phyloP scores from a whole-genome alignment of 441 rosid genomes.

The Sinapis alba region DNA sequence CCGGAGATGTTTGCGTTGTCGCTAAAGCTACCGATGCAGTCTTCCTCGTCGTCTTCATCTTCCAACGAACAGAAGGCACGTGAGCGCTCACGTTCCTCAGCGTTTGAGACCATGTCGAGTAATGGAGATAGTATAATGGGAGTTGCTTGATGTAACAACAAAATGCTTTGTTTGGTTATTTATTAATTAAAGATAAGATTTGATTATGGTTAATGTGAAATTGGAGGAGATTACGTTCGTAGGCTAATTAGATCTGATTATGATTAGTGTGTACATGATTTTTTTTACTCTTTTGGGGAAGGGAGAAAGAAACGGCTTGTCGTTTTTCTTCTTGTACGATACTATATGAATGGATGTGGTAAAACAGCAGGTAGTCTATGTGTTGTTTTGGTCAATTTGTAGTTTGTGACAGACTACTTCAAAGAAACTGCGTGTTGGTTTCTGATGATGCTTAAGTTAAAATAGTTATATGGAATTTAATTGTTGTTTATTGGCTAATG shows the following conservation, averaged over 20 bases:
- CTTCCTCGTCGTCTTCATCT: constrained; percentile 45
- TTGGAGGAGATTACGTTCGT: constrained; percentile 9
- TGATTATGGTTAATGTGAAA: constrained; percentile 2
- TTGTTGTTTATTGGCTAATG: constrained; percentile 3
- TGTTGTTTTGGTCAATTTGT: constrained; percentile 1
- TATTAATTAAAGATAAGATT: constrained; percentile 8
- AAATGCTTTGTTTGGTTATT: not conserved
- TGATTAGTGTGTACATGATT: constrained; percentile 29
- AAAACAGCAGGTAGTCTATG: constrained; percentile 23
- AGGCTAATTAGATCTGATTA: constrained; percentile 25
- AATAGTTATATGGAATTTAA: constrained; percentile 13
- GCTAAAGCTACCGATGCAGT: constrained; percentile 46
- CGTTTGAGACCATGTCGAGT: constrained; percentile 58
- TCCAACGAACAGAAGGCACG: constrained; percentile 53
- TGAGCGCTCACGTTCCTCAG: constrained; percentile 45
- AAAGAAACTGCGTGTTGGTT: constrained; percentile 10
- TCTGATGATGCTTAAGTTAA: not conserved
- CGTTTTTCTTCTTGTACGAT: constrained; percentile 17
- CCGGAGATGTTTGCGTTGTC: constrained; percentile 46
- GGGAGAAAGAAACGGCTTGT: constrained; percentile 25
- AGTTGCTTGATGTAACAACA: constrained; percentile 60
- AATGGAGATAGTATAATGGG: constrained; percentile 76
- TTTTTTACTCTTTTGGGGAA: constrained; percentile 5
- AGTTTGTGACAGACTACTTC: constrained; percentile 2
- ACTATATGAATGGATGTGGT: not conserved